Base-by-base conservation (phyloP, 345 rosid genomes). In the Erodium maritimum region DNA sequence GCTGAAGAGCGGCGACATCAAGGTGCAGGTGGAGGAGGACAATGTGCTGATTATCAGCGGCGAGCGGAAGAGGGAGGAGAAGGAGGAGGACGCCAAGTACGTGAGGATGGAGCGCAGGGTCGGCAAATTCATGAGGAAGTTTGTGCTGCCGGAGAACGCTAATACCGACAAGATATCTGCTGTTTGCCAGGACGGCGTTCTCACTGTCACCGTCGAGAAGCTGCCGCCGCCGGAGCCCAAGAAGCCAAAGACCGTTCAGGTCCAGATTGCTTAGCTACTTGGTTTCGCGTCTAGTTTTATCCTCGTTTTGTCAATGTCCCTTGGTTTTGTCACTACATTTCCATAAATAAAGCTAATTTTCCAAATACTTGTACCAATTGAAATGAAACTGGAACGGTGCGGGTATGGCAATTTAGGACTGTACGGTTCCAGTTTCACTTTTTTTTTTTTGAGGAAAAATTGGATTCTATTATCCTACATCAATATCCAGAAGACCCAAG, bases 81-180 rank as follows among this genome's bases (percentile, higher is more conserved):
- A 29, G 48, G 83, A 82, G 56, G 75, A 76, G 54, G 80, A 83
- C 19, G 68, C 73, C 18, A 91, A 82, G 80, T 83, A 88, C 22
- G 71, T 86, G 69, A 83, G 87, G 58, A 85, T 84, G 91, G 95
- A 88, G 75, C 76, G 97, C 62, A 76, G 95, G 58, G 63, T 84
- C 5, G 87, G 91, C 0, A 91, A 85, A 76, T 78, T 83, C 12
- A 77, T 88, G 96, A 82, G 91, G 85, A 91, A 84, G 64, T 91
- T 91, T 61, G 69, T 46, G 7, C 45, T 91, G 62, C 95, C 95
- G 9, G 87, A 91, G 42, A 91, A 86, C 53, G 91, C 90, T 0
- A 81, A 86, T n/a, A 51, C 68, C 45, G 90, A 83, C 0, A 73
- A 73, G 14, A 79, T 88, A 5, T 70, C 86, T 21, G 97, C 96